Base-by-base conservation (phyloP, 129 eudicot species). In the Lactuca sativa region DNA sequence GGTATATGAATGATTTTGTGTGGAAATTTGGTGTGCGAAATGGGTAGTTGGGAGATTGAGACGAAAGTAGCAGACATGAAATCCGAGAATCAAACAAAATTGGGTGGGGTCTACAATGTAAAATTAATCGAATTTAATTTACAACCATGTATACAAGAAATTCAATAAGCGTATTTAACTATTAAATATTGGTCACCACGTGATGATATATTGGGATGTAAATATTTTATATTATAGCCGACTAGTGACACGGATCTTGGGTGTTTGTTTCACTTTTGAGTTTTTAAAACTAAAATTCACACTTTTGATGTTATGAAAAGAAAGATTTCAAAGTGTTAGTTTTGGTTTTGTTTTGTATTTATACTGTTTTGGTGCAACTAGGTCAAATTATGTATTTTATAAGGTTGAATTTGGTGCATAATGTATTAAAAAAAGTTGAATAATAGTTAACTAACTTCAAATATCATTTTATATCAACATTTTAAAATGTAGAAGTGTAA, bases 21-120 rank as follows among this genome's bases (percentile, higher is more conserved):
- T 18, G 64, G 43, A 53, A 52, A 59, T 66, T 66, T 67, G 79
- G 79, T 67, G 73, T 58, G 73, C 21, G 79, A 36, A 68, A 68
- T 67, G 44, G 73, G 80, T 67, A 66, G 80, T 67, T 66, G 74
- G 72, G 66, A 74, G 55, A 69, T 56, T 69, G 37, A 10, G 71
- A 33, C 15, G 49, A 7, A 72, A 32, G 59, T 16, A 66, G 63
- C 80, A 75, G 79, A 48, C 67, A 65, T 67, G 60, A 14, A 41
- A 62, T 18, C 52, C 15, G 15, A 53, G 58, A 9, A 62, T 62
- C 67, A 66, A 59, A 75, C 61, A 59, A 75, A 44, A 25, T 33
- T 69, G 37, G 51, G 74, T 67, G 74, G 80, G 74, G 69, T 37
- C 54, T 31, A 18, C 40, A 66, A 8, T 74, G 11, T 43, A 41